These are phyloP conservation scores for Toxicodendron radicans DNA, from an alignment of 345 rosid species.

Conservation along the genomic window DNA sequence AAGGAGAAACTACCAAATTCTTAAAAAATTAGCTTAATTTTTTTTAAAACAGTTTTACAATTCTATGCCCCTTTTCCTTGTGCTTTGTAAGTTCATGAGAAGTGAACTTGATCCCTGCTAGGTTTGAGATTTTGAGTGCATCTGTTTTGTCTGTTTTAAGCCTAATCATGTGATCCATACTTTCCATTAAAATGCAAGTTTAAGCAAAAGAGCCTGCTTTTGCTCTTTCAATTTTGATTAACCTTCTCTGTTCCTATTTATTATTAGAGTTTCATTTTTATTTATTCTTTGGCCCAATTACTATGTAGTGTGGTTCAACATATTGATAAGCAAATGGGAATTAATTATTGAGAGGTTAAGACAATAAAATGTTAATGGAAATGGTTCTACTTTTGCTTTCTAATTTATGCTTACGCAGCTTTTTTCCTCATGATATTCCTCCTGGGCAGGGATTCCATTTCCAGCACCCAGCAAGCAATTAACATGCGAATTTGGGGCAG, in stretches of 20 bases:
- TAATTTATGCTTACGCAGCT: constrained; percentile 1
- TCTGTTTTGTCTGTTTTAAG: neutral
- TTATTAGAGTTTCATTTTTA: neutral
- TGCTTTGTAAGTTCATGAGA: neutral
- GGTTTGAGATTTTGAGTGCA: neutral
- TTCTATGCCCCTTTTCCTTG: neutral
- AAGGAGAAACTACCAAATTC: neutral
- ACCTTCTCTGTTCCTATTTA: neutral
- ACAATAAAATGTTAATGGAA: neutral
- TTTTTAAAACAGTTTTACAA: neutral
- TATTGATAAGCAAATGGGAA: neutral
- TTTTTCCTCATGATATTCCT: constrained; percentile 6
- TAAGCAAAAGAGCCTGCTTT: neutral
- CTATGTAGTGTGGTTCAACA: neutral
- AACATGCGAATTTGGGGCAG: constrained; percentile 48
- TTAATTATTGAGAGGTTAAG: neutral
- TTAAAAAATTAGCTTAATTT: neutral
- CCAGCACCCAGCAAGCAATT: constrained; percentile 32
- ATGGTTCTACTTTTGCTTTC: neutral
- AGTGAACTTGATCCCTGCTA: neutral
- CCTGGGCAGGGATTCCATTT: constrained; percentile 33
- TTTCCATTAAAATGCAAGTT: neutral
- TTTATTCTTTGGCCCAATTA: too few species aligned
- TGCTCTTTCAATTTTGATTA: neutral
- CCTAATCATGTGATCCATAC: neutral